phyloP scores from a whole-genome alignment of 2,329 filamentous ascomycete species.

The Venturia effusa region DNA sequence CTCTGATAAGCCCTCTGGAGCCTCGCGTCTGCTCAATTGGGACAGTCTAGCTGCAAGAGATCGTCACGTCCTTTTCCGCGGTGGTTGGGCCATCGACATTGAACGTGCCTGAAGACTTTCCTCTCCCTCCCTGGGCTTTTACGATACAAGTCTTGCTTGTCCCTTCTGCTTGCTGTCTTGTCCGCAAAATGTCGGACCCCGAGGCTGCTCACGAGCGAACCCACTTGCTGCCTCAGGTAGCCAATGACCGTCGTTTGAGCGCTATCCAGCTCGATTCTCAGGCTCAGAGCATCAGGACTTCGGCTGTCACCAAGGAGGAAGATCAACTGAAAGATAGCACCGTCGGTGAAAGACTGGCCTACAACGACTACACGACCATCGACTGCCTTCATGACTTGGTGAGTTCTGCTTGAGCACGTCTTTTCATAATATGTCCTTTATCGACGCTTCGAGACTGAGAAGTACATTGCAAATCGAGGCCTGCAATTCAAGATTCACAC shows the following conservation, averaged over 20 bases:
- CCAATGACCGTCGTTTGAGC: conserved; percentile 23
- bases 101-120: neutral
- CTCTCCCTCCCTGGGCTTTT: neutral
- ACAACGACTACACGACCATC: conserved; percentile 52
- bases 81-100: neutral
- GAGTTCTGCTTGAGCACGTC: neutral
- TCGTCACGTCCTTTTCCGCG: conserved; percentile 4
- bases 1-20: conserved; percentile 1
- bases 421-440: too few species aligned
- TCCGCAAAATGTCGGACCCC: conserved; percentile 12
- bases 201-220: conserved; percentile 24
- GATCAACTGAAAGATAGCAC: conserved; percentile 34
- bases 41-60: neutral
- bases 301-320: conserved; percentile 38
- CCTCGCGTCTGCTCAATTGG: conserved; percentile 1
- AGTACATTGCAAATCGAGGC: too few species aligned
- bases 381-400: conserved; percentile 52
- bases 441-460: too few species aligned
- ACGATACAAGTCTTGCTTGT: neutral
- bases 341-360: conserved; percentile 45
- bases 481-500: too few species aligned
- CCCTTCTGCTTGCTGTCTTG: neutral
- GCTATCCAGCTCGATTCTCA: conserved; percentile 29
- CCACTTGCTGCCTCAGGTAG: conserved; percentile 21
- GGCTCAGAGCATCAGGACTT: conserved; percentile 29